phyloP scores from a whole-genome alignment of 2,329 filamentous ascomycete genomes.

The Gliomastix tumulicola region DNA sequence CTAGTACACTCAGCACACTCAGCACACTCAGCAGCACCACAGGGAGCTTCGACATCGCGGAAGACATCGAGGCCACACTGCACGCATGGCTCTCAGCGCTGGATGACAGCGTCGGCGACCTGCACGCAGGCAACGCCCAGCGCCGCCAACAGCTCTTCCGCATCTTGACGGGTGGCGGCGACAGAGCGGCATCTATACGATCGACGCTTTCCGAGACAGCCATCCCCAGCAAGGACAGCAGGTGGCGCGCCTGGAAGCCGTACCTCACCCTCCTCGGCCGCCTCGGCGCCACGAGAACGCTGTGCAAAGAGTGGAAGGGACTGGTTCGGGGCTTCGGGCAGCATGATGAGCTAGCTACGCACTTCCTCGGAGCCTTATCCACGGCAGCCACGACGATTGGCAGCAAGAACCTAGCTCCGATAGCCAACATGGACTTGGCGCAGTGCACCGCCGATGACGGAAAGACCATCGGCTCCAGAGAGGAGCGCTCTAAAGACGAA shows the following conservation, averaged over 20 bases:
- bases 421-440: too few species aligned
- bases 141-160: background rate
- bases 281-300: conserved; percentile 4
- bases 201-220: conserved; percentile 20
- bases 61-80: background rate
- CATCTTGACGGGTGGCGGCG: background rate
- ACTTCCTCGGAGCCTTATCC: too few species aligned
- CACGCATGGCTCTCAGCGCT: background rate
- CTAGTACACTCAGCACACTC: background rate
- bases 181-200: conserved; percentile 12
- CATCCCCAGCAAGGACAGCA: conserved; percentile 6
- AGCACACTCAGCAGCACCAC: background rate
- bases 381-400: too few species aligned
- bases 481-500: too few species aligned
- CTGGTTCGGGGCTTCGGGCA: too few species aligned
- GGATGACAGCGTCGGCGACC: background rate
- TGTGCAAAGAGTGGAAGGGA: conserved; percentile 4
- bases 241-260: background rate
- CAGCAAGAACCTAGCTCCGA: too few species aligned
- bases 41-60: too few species aligned
- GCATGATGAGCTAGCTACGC: too few species aligned
- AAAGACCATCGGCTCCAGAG: too few species aligned
- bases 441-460: too few species aligned
- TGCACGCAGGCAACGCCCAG: background rate
- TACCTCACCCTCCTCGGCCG: conserved; percentile 3